Percentiles rank a stretch among this genome's conserved stretches.
These are phyloP conservation scores for Echites panduratus DNA, from an alignment of 257 asterid genomes.

Conservation along the genomic window DNA sequence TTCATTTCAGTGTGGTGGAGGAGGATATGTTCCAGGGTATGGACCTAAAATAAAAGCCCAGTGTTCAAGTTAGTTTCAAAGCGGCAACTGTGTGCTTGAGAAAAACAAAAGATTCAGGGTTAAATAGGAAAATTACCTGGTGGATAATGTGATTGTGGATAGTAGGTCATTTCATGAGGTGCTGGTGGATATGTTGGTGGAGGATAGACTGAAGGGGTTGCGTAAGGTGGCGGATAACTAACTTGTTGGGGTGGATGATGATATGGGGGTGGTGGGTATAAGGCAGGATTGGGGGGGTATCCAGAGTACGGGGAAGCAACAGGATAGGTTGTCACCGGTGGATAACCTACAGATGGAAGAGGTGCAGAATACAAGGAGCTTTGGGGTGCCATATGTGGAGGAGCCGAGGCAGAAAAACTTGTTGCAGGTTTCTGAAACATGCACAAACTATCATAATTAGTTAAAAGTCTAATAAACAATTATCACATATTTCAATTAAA, in stretches of 20 bases:
- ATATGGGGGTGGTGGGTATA: conserved; percentile 25
- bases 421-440: conserved; percentile 39
- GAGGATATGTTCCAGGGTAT: conserved; percentile 42
- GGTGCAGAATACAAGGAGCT: conserved; percentile 24
- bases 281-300: conserved; percentile 27
- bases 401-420: conserved; percentile 34
- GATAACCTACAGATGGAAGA: conserved; percentile 24
- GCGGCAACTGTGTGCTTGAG: not conserved
- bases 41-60: conserved; percentile 26
- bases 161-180: conserved; percentile 21
- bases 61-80: not conserved
- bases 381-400: conserved; percentile 24
- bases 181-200: conserved; percentile 31
- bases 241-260: conserved; percentile 25
- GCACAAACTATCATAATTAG: not conserved
- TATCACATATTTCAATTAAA: not conserved
- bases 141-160: conserved; percentile 35
- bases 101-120: not conserved
- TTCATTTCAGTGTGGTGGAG: conserved; percentile 32
- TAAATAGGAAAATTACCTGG: conserved; percentile 25
- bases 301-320: conserved; percentile 26
- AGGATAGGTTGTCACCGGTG: conserved; percentile 20
- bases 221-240: conserved; percentile 28
- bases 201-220: conserved; percentile 28
- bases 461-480: not conserved